phyloP scores from a whole-genome alignment of 179 eudicot genomes.

The Spergularia azorica region DNA sequence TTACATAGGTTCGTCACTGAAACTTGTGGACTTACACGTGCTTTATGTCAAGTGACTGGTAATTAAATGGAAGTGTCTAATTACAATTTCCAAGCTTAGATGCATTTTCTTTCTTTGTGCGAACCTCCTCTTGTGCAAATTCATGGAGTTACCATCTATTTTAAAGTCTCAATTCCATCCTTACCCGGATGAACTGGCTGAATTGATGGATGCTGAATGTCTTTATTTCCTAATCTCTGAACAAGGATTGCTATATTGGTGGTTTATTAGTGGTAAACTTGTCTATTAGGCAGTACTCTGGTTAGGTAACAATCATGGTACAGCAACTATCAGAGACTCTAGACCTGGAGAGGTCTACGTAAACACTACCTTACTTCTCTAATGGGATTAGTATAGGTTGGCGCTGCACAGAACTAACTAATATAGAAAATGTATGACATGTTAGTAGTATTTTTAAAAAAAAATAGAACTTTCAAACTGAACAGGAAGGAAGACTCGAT shows the following conservation, averaged over 20 bases:
- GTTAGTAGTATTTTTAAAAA: not conserved
- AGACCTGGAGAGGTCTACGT: not conserved
- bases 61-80: not conserved
- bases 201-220: too few species aligned
- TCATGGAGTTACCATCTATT: too few species aligned
- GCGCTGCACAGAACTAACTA: too few species aligned
- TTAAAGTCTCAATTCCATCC: too few species aligned
- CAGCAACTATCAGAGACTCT: not conserved
- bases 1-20: slow-evolving; percentile 66
- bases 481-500: not conserved
- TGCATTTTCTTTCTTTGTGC: not conserved
- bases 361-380: not conserved
- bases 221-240: too few species aligned
- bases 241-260: too few species aligned
- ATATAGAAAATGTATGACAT: too few species aligned
- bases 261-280: too few species aligned
- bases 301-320: not conserved
- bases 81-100: not conserved
- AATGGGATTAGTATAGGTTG: not conserved
- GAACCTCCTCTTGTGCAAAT: not conserved
- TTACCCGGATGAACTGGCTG: too few species aligned
- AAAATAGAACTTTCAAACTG: too few species aligned
- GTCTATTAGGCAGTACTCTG: too few species aligned
- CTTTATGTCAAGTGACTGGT: not conserved
- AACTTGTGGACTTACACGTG: not conserved